Percentiles rank a stretch among this genome's conserved stretches.
Evolutionary conservation across 2,329 filamentous ascomycete genomes (phyloP).

Genomic region (Ilyonectria robusta): DNA sequence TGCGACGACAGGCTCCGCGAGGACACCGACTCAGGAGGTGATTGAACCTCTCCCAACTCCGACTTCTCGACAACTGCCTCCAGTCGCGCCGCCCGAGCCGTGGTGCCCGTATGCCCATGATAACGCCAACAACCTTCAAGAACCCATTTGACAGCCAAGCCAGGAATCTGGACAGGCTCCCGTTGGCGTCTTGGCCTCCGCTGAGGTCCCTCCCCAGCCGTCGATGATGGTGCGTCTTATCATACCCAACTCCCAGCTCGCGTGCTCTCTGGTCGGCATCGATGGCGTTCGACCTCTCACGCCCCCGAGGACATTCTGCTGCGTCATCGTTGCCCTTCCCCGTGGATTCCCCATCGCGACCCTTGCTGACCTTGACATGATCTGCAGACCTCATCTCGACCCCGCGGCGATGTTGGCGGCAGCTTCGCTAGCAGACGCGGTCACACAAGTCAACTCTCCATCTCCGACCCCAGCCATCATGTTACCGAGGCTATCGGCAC

Average conservation of each 20-base stretch:
- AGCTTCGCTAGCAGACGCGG: slow-evolving; percentile 72
- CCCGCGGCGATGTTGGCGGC: slow-evolving; percentile 68
- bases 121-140: slow-evolving; percentile 42
- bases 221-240: slow-evolving; percentile 65
- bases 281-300: not conserved
- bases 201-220: slow-evolving; percentile 55
- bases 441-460: slow-evolving; percentile 71
- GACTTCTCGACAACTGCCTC: slow-evolving; percentile 38
- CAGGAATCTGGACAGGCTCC: slow-evolving; percentile 46
- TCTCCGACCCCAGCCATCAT: slow-evolving; percentile 93
- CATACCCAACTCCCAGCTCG: slow-evolving; percentile 26
- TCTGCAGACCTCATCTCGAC: slow-evolving; percentile 70
- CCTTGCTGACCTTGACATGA: slow-evolving; percentile 42
- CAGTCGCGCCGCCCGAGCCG: slow-evolving; percentile 42
- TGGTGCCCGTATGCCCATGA: slow-evolving; percentile 49
- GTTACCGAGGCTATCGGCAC: slow-evolving; percentile 95
- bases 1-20: slow-evolving; percentile 53
- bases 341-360: slow-evolving; percentile 34
- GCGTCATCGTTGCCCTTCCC: slow-evolving; percentile 20
- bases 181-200: slow-evolving; percentile 54
- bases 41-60: slow-evolving; percentile 46
- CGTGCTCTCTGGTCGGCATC: slow-evolving; percentile 16
- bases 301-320: slow-evolving; percentile 2
- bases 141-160: slow-evolving; percentile 45
- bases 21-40: slow-evolving; percentile 52